These are phyloP conservation scores for Allodekkera sacchari DNA, from an alignment of 805 yeast genomes.

Conservation along the genomic window DNA sequence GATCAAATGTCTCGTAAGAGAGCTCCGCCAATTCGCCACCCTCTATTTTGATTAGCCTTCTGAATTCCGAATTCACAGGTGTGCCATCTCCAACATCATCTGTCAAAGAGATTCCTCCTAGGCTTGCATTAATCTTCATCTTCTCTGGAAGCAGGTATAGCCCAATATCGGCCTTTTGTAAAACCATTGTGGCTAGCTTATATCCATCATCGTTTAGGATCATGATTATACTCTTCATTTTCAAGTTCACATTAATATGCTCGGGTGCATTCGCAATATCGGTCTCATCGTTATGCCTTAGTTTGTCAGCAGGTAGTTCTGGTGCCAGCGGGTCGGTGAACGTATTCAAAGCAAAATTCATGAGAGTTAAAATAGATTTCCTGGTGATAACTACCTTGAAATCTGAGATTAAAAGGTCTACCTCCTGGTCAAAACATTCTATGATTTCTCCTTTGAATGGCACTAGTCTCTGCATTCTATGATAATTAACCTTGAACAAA, in stretches of 20 bases:
- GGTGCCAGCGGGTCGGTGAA: slow-evolving; percentile 77
- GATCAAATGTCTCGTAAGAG: slow-evolving; percentile 73
- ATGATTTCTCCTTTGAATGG: slow-evolving; percentile 43
- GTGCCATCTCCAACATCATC: slow-evolving; percentile 69
- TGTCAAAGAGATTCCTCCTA: slow-evolving; percentile 72
- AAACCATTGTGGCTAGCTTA: slow-evolving; percentile 67
- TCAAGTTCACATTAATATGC: slow-evolving; percentile 60
- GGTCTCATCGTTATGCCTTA: slow-evolving; percentile 58
- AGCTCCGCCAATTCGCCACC: slow-evolving; percentile 75
- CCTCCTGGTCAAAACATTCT: slow-evolving; percentile 70
- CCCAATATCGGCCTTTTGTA: slow-evolving; percentile 64
- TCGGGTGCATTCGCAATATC: slow-evolving; percentile 58
- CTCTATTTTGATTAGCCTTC: slow-evolving; percentile 69
- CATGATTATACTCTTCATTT: slow-evolving; percentile 63
- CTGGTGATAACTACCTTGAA: slow-evolving; percentile 69
- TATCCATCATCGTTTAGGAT: slow-evolving; percentile 78
- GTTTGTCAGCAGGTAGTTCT: slow-evolving; percentile 59
- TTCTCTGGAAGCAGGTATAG: slow-evolving; percentile 67
- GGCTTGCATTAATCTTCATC: slow-evolving; percentile 57
- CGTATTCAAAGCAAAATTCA: slow-evolving; percentile 78
- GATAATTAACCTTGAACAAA: slow-evolving; percentile 52
- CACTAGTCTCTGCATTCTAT: slow-evolving; percentile 52
- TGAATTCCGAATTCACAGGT: slow-evolving; percentile 46
- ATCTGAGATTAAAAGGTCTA: slow-evolving; percentile 68
- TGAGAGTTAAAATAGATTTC: slow-evolving; percentile 64